Evolutionary conservation across 2,329 filamentous ascomycete genomes (phyloP), one percentile per base, ranked within the genome.

Genomic region (Colletotrichum sp.): DNA sequence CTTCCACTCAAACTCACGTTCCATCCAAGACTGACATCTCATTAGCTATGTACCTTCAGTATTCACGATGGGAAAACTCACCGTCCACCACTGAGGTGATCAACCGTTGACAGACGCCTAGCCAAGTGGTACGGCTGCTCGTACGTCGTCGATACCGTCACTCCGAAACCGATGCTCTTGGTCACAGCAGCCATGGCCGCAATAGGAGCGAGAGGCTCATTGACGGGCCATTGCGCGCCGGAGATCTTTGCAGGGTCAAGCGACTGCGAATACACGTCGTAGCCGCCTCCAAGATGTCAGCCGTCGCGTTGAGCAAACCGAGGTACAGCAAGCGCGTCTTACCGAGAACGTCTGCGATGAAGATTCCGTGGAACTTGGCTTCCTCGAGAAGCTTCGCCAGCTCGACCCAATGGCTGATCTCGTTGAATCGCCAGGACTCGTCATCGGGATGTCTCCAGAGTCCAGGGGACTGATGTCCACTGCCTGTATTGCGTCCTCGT

Each of bases 51-150:
- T 0, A 26, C 8, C 16, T 1, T 9, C 6, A 13, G 5, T 2
- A 1, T 66, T 16, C 1, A 18, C 9, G 18, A 26, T 34, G 5
- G 8, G 30, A n/a, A 3, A 21, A 82, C 86, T 44, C 81, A 88
- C 83, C 93, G 87, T 69, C 93, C 92, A 72, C 91, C 90, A 2
- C 89, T 92, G 5, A 95, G 84, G 81, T 95, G 93, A 79, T 95
- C 93, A 0, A 94, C 87, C 0, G 93, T 95, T 0, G 91, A 92
- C 24, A 95, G 81, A 13, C 93, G 85, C 44, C 93, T 85, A 0
- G 93, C 93, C 26, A 95, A 85, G 79, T 94, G 91, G 80, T 93
- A 95, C 0, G 93, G 93, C 79, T 92, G 90, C 80, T 95, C 93
- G 76, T 95, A 95, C 0, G 92, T 94, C 2, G 93, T 94, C 3